Base-by-base conservation (phyloP, 768 basidiomycete species). In the Daedalea quercina region DNA sequence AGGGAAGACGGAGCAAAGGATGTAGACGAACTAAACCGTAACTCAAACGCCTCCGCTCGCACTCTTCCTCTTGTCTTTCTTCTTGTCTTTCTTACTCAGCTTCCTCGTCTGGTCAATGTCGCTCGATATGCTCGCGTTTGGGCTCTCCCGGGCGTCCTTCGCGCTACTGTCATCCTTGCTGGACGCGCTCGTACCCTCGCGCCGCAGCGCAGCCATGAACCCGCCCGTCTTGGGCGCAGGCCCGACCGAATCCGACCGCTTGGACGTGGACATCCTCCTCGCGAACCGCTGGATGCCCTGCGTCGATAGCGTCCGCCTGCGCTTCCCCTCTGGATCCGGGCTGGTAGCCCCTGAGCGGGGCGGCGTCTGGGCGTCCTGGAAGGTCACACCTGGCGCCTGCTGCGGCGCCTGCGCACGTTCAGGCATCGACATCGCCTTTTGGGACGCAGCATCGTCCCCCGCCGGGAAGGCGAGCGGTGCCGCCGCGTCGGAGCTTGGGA, bases 211-310 rank as follows among this genome's bases (percentile, higher is more conserved):
- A 47, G 80, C 76, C 50, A 81, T 72, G 33, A 69, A 65, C 50
- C 71, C 54, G 24, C 61, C 53, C 33, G 77, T 60, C 34, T 72
- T 69, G 2, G 67, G 70, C 24, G 80, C 76, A 8, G 75, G 76
- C 17, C 78, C 72, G 34, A 76, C 59, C n/a, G 63, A 63, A 17
- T 60, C 78, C 56, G 79, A 77, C 24, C 83, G 78, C 44, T 78
- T 76, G 25, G 73, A 77, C 42, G 87, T 67, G 9, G 88, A 90
- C 51, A 92, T 84, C 56, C 81, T 75, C 54, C 87, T 74, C 15
- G 88, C 90, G 34, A 92, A 64, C 17, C 87, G 78, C 65, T 90
- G 87, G 74, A 93, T 88, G 62, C 91, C 91, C 65, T 93, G 90
- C 24, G 87, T 86, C 9, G 87, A 84, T 53, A 87, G 47, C 49